Percentiles rank a stretch among this genome's conserved stretches.
These are phyloP conservation scores for Nakaseomyces glabratus DNA, from an alignment of 1,139 yeast genomes.

Conservation along the genomic window DNA sequence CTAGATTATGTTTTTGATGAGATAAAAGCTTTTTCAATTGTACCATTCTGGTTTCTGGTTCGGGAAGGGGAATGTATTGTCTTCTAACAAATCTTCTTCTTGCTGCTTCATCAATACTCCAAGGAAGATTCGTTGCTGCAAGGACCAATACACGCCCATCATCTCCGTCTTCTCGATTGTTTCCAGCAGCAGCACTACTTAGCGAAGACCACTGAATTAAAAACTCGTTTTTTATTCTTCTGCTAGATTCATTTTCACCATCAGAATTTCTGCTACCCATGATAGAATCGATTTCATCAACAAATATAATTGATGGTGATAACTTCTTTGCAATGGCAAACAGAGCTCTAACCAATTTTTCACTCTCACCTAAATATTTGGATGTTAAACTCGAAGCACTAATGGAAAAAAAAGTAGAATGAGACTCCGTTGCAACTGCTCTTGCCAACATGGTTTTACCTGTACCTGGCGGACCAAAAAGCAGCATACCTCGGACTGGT, in stretches of 20 bases:
- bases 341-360: slow-evolving; percentile 82
- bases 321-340: slow-evolving; percentile 76
- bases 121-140: slow-evolving; percentile 95
- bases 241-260: slow-evolving; percentile 85
- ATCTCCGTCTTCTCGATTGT: slow-evolving; percentile 39
- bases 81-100: slow-evolving; percentile 87
- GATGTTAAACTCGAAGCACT: slow-evolving; percentile 90
- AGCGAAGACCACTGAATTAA: slow-evolving; percentile 93
- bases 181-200: slow-evolving; percentile 87
- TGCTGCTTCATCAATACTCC: slow-evolving; percentile 99
- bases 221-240: slow-evolving; percentile 90
- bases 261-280: slow-evolving; percentile 61
- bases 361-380: slow-evolving; percentile 88
- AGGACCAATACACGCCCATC: slow-evolving; percentile 74
- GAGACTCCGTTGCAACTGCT: slow-evolving; percentile 95
- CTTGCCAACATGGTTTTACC: slow-evolving; percentile 97
- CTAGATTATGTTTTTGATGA: slow-evolving; percentile 66
- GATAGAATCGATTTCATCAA: slow-evolving; percentile 92
- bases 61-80: slow-evolving; percentile 93
- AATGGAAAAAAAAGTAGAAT: slow-evolving; percentile 86
- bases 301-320: slow-evolving; percentile 90
- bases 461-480: slow-evolving; percentile 98
- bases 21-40: slow-evolving; percentile 65
- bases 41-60: slow-evolving; percentile 64
- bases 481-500: slow-evolving; percentile 91